phyloP scores from a whole-genome alignment of 371 early-diverging fungal species.

The Mucor indicus region DNA sequence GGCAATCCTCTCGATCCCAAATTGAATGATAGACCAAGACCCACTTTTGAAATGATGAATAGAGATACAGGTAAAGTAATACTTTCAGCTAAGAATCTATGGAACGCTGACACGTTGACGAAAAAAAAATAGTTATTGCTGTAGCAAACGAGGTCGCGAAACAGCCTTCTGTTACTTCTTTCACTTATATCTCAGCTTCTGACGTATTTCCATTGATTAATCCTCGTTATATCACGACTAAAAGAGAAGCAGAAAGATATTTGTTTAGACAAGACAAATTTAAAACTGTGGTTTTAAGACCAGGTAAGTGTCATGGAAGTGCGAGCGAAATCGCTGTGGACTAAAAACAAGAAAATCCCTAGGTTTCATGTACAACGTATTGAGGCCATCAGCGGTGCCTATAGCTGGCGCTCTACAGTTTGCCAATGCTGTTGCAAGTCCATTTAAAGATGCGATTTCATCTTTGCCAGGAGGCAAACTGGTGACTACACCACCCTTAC shows the following conservation, averaged over 20 bases:
- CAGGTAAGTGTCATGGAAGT: constrained; percentile 38
- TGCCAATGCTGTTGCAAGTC: constrained; percentile 43
- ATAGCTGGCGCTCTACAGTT: constrained; percentile 54
- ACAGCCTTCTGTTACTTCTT: constrained; percentile 49
- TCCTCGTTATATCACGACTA: constrained; percentile 71
- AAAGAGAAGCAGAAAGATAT: constrained; percentile 68
- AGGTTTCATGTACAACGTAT: constrained; percentile 64
- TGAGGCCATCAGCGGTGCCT: constrained; percentile 58
- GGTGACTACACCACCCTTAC: constrained; percentile 57
- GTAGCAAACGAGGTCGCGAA: constrained; percentile 52
- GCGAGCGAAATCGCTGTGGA: too few relatives aligned
- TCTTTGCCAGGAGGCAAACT: constrained; percentile 58
- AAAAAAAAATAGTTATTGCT: constrained; percentile 46
- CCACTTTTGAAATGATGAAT: constrained; percentile 65
- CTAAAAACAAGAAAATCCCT: not conserved
- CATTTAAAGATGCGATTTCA: constrained; percentile 42
- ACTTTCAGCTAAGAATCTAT: too few relatives aligned
- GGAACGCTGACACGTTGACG: too few relatives aligned
- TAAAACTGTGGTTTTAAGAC: constrained; percentile 64
- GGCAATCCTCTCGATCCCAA: constrained; percentile 43
- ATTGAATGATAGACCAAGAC: constrained; percentile 7
- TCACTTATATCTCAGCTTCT: constrained; percentile 71
- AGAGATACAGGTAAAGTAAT: constrained; percentile 69
- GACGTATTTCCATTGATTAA: constrained; percentile 68
- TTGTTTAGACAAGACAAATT: constrained; percentile 52